phyloP scores from a whole-genome alignment of 73 alveolate species.

The Paramecium sexaurelia region DNA sequence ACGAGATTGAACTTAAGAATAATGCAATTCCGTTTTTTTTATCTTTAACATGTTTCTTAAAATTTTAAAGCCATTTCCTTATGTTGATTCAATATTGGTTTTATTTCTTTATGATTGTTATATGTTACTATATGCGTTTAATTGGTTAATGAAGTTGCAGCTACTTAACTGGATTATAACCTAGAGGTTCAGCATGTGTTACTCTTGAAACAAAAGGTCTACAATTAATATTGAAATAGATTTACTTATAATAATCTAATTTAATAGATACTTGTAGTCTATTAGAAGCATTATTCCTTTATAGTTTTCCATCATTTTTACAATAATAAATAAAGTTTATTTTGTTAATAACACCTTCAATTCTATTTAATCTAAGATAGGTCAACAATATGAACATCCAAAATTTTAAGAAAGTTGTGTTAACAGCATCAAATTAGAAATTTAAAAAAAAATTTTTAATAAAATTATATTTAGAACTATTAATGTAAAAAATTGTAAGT shows the following conservation, averaged over 20 bases:
- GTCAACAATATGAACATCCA: background rate
- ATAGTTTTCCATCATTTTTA: slow-evolving; percentile 39
- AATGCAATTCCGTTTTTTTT: slow-evolving; percentile 7
- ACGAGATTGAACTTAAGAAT: slow-evolving; percentile 16
- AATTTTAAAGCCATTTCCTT: slow-evolving; percentile 29
- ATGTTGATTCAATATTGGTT: slow-evolving; percentile 31
- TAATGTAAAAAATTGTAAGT: no score
- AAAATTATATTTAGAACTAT: no score
- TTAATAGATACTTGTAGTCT: slow-evolving; percentile 34
- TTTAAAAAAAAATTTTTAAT: no score
- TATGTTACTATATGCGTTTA: background rate
- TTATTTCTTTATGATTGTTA: background rate
- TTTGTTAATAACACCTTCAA: background rate
- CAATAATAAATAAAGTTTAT: background rate
- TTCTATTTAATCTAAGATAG: background rate
- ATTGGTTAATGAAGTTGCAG: slow-evolving; percentile 33
- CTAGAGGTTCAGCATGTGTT: slow-evolving; percentile 46
- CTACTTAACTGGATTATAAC: slow-evolving; percentile 51
- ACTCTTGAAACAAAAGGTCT: slow-evolving; percentile 61
- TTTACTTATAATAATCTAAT: slow-evolving; percentile 52
- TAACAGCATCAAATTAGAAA: no score
- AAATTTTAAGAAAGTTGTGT: background rate
- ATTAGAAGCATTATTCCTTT: slow-evolving; percentile 37
- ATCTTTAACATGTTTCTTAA: background rate
- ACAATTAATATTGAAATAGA: background rate